A percentile compares a stretch with the other conserved stretches of the same genome.
phyloP scores from a whole-genome alignment of 2,329 filamentous ascomycete genomes.

The Verticillium zaregamsianum region DNA sequence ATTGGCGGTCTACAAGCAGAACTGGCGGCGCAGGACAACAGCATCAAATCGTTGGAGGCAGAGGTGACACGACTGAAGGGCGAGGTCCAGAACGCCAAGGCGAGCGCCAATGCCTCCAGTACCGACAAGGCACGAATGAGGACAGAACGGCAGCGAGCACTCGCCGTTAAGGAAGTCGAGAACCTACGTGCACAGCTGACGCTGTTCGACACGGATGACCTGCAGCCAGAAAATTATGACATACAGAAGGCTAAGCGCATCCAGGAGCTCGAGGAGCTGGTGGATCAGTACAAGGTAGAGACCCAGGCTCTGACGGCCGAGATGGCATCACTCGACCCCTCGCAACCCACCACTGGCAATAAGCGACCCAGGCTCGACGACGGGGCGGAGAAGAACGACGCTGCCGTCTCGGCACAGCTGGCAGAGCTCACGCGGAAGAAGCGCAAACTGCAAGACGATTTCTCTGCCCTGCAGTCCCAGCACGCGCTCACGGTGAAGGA shows the following conservation, averaged over 20 bases:
- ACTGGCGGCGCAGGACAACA: slow-evolving; percentile 69
- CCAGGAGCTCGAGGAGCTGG: slow-evolving; percentile 75
- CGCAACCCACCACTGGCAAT: slow-evolving; percentile 38
- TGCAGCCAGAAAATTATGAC: slow-evolving; percentile 73
- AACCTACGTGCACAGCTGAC: slow-evolving; percentile 90
- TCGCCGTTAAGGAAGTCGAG: slow-evolving; percentile 89
- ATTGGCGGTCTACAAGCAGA: slow-evolving; percentile 78
- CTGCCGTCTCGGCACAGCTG: slow-evolving; percentile 56
- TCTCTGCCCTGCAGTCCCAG: slow-evolving; percentile 65
- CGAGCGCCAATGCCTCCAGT: slow-evolving; percentile 36
- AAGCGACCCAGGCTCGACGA: slow-evolving; percentile 65
- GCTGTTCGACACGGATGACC: slow-evolving; percentile 82
- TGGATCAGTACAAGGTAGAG: slow-evolving; percentile 83
- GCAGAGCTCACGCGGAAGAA: slow-evolving; percentile 86
- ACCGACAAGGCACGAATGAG: slow-evolving; percentile 68
- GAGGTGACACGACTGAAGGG: slow-evolving; percentile 61
- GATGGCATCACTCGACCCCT: slow-evolving; percentile 59
- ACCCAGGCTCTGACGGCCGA: slow-evolving; percentile 71
- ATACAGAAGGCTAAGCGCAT: slow-evolving; percentile 70
- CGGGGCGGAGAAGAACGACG: slow-evolving; percentile 32
- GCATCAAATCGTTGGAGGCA: slow-evolving; percentile 66
- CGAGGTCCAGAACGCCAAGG: slow-evolving; percentile 68
- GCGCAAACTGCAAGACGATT: slow-evolving; percentile 75
- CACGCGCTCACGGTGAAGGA: slow-evolving; percentile 71
- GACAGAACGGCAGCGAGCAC: slow-evolving; percentile 77